Evolutionary conservation across 306 rosid species (phyloP), one percentile per base, ranked within the genome.

Genomic region (Adenanthera pavonina): DNA sequence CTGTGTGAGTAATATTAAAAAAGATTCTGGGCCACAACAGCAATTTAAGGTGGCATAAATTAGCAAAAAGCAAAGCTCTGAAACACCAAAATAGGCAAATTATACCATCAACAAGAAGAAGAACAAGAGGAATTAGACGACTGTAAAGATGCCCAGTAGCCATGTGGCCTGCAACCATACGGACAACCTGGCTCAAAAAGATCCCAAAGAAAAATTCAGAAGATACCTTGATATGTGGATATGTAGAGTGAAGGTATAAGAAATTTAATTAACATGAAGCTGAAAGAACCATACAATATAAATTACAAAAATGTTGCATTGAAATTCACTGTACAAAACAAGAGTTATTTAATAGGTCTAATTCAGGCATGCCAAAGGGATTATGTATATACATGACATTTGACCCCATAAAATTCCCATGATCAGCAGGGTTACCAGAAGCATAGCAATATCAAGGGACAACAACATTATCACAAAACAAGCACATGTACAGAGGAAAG

Each of bases 21-120:
- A 78, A 25, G 30, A 54, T 16, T 74, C 57, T n/a, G 3, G 41
- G 64, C 68, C 35, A 81, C 35, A 78, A 33, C 66, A 51, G 38
- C 35, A 71, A 72, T 77, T 41, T 35, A 52, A 82, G 34, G 34
- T 81, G 13, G 16, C 7, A 1, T 52, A 19, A 36, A 81, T 47
- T 54, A 72, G 65, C 52, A 82, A 34, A 13, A 76, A 1, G 54
- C 65, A 36, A 54, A 52, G 8, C 59, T 16, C 59, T 57, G 49
- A 74, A 57, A 56, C 36, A 69, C 79, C 54, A 36, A 49, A 82
- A 60, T 20, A 51, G 34, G 65, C 44, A 60, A 56, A 72, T 53
- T 80, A 34, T 89, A 95, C 99, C 99, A 84, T 95, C 97, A 85
- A 93, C 92, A 60, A 95, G 99, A 75, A 95, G 97, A 79, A 95